Percentiles rank a stretch among this genome's conserved stretches.
Conservation (phyloP, 345 rosid species). For the Mallotus nudiflorus region DNA sequence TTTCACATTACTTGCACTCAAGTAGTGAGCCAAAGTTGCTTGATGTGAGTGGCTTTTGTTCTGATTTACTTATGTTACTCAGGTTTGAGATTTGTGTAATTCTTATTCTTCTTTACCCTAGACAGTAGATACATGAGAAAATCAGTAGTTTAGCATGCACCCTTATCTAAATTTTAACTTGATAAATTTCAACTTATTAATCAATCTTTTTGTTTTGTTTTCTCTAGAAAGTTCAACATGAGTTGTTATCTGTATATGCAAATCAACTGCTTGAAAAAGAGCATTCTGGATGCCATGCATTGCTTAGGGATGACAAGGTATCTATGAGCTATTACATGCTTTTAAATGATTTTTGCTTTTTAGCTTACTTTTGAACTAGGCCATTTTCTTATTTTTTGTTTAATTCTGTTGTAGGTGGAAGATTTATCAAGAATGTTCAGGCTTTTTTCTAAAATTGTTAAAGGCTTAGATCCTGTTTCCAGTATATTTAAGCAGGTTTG, state of each 20-base stretch:
- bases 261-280: constrained; percentile 44
- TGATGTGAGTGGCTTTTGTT: constrained; percentile 26
- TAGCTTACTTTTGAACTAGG: neutral
- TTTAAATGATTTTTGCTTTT: neutral
- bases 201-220: neutral
- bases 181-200: neutral
- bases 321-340: too few relatives aligned
- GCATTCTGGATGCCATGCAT: constrained; percentile 41
- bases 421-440: constrained; percentile 43
- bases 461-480: constrained; percentile 41
- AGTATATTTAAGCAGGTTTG: constrained; percentile 39
- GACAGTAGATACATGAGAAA: too few relatives aligned
- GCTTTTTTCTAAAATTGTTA: constrained; percentile 34
- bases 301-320: constrained; percentile 44
- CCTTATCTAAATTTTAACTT: too few relatives aligned
- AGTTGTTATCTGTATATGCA: constrained; percentile 30
- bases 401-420: constrained; percentile 30
- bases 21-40: constrained; percentile 42
- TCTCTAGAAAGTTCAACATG: constrained; percentile 40
- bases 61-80: neutral
- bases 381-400: neutral
- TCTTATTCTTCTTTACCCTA: too few relatives aligned
- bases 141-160: too few relatives aligned
- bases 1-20: constrained; percentile 37
- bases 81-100: too few relatives aligned